A percentile compares a stretch with the other conserved stretches of the same genome.
Conservation (phyloP, 1,139 yeast species). For the Yamadazyma atlantica region DNA sequence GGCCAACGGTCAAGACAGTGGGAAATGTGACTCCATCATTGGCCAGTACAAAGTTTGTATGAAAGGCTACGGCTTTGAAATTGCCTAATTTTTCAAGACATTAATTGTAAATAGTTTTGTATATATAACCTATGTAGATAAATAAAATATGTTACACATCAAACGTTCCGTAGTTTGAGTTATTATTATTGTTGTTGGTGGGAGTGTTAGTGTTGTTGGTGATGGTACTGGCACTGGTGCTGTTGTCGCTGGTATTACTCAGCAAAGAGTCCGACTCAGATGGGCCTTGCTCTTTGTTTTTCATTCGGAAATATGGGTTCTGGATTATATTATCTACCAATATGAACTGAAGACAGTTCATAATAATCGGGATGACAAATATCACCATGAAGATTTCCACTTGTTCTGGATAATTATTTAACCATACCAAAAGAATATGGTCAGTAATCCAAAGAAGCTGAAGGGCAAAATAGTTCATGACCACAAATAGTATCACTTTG, state of each 20-base stretch:
- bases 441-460: slow-evolving; percentile 47
- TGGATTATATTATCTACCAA: slow-evolving; percentile 87
- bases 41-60: slow-evolving; percentile 77
- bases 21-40: slow-evolving; percentile 75
- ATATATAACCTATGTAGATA: not conserved
- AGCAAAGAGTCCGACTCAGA: too few species aligned
- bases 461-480: slow-evolving; percentile 40
- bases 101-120: slow-evolving; percentile 1
- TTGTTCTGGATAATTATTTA: slow-evolving; percentile 71
- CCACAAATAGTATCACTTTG: slow-evolving; percentile 48
- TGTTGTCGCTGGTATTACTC: too few species aligned
- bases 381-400: slow-evolving; percentile 84
- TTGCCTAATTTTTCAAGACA: too few species aligned
- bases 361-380: slow-evolving; percentile 72
- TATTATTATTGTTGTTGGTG: too few species aligned
- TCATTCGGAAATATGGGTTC: slow-evolving; percentile 30
- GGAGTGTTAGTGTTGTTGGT: not conserved
- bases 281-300: slow-evolving; percentile 12
- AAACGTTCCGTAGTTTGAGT: slow-evolving; percentile 3
- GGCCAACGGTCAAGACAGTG: slow-evolving; percentile 78
- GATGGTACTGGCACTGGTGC: slow-evolving; percentile 5
- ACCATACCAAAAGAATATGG: slow-evolving; percentile 63
- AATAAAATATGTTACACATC: not conserved
- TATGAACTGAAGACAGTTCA: slow-evolving; percentile 86
- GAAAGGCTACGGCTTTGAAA: slow-evolving; percentile 84